Percentiles rank a stretch among this genome's conserved stretches.
Conservation (phyloP, 441 rosid species). For the Francoa sonchifolia region DNA sequence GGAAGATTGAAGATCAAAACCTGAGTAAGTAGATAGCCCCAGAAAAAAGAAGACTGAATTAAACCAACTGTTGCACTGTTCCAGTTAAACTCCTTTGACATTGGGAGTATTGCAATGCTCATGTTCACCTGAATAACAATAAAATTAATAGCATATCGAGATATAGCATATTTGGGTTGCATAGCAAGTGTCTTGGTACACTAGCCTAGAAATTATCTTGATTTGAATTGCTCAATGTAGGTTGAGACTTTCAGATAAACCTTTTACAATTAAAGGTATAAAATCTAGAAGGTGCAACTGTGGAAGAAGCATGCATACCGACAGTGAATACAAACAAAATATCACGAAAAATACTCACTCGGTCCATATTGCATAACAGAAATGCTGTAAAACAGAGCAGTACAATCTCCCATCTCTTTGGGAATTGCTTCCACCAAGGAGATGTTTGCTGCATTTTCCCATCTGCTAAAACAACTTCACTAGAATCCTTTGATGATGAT, state of each 20-base stretch:
- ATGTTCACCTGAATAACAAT: slow-evolving; percentile 63
- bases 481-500: slow-evolving; percentile 31
- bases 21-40: slow-evolving; percentile 98
- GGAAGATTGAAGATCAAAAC: slow-evolving; percentile 18
- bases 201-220: no score
- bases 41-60: slow-evolving; percentile 97
- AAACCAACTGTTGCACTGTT: slow-evolving; percentile 93
- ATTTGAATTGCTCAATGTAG: slow-evolving; percentile 1
- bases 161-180: background rate
- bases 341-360: slow-evolving; percentile 38
- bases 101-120: slow-evolving; percentile 98
- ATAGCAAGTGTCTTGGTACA: no score
- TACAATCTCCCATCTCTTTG: slow-evolving; percentile 83
- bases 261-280: background rate
- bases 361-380: slow-evolving; percentile 94
- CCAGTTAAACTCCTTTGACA: slow-evolving; percentile 92
- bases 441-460: slow-evolving; percentile 32
- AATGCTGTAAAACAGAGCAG: slow-evolving; percentile 77
- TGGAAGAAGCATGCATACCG: background rate
- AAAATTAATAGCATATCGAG: slow-evolving; percentile 8
- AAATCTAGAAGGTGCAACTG: background rate
- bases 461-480: slow-evolving; percentile 43
- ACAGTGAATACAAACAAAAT: slow-evolving; percentile 1
- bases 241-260: background rate
- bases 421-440: slow-evolving; percentile 77